Evolutionary conservation across 768 basidiomycete genomes (phyloP).

Genomic region (Mycena pura): DNA sequence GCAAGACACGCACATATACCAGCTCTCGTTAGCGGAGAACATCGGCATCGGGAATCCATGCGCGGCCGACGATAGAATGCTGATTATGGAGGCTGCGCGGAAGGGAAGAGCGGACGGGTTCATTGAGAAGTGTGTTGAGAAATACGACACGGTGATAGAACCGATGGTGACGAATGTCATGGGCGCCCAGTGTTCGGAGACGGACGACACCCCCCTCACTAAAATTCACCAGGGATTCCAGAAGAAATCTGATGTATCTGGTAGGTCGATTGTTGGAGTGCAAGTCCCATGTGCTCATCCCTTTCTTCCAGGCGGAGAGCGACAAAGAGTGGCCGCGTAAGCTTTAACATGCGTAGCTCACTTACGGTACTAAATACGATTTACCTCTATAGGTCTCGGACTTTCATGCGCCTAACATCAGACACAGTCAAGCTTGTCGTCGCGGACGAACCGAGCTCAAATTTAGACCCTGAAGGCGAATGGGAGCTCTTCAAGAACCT

Average conservation of each 20-base stretch:
- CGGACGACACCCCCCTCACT: slow-evolving; percentile 26
- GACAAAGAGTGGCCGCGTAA: slow-evolving; percentile 37
- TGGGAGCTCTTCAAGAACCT: slow-evolving; percentile 43
- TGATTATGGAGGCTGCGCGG: slow-evolving; percentile 6
- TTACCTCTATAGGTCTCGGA: slow-evolving; percentile 30
- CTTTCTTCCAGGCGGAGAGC: slow-evolving; percentile 33
- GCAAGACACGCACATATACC: slow-evolving; percentile 45
- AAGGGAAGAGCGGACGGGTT: slow-evolving; percentile 14
- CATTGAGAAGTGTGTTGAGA: slow-evolving; percentile 7
- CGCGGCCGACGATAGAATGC: not conserved
- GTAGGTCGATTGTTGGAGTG: not conserved
- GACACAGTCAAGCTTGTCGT: slow-evolving; percentile 44
- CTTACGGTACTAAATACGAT: too few species aligned
- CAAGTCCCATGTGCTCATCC: not conserved
- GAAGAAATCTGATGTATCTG: slow-evolving; percentile 24
- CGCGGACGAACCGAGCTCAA: slow-evolving; percentile 57
- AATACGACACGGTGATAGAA: slow-evolving; percentile 28
- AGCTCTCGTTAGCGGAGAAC: slow-evolving; percentile 46
- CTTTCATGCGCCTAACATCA: slow-evolving; percentile 40
- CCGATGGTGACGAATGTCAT: not conserved
- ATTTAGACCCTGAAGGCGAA: slow-evolving; percentile 54
- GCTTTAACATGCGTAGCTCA: not conserved
- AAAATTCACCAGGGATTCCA: slow-evolving; percentile 22
- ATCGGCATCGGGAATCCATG: slow-evolving; percentile 29
- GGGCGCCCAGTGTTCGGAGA: not conserved